Base-by-base conservation (phyloP, 768 basidiomycete species). In the Infundibulicybe gibba region DNA sequence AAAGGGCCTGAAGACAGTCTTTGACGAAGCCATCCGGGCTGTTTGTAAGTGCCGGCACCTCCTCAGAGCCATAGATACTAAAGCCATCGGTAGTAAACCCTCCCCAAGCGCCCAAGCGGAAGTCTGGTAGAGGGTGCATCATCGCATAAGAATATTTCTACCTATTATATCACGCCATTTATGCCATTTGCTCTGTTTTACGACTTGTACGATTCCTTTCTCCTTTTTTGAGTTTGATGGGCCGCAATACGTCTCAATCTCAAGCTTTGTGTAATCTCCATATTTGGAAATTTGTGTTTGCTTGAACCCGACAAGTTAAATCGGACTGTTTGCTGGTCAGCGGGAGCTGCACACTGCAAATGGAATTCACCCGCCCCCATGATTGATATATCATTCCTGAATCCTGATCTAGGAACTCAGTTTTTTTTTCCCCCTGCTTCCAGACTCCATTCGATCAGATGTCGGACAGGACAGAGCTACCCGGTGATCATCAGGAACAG, bases 1-100 rank as follows among this genome's bases (percentile, higher is more conserved):
- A 76, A 97, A 98, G 70, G 95, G 95, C 13, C 73, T 99, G 62
- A 99, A 99, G 81, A 94, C 88, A 49, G 97, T 99, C 38, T 99
- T 99, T 63, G 97, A 98, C 65, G 97, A 98, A 69, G 97, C 97
- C 37, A 98, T 99, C 59, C 83, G 97, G 45, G 92, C 93, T 47
- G 95, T 98, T 57, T 73, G 90, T 93, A 65, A 81, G 90, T 86
- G 45, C 19, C 9, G 8, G 32, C 15, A 32, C 39, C 15, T 15
- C 32, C 15, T 34, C n/a, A 16, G 25, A n/a, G n/a, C 17, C 30
- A 32, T 11, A 30, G 8, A 8, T 9, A 44, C 35, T 48, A 40
- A 14, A 11, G 19, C 14, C 17, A 6, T 12, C 40, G 13, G 6
- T 55, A 92, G 90, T 92, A 66, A 86, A 91, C 65, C 89, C 89